These are phyloP conservation scores for Mycena chlorophos DNA, from an alignment of 768 basidiomycete genomes.

Conservation along the genomic window DNA sequence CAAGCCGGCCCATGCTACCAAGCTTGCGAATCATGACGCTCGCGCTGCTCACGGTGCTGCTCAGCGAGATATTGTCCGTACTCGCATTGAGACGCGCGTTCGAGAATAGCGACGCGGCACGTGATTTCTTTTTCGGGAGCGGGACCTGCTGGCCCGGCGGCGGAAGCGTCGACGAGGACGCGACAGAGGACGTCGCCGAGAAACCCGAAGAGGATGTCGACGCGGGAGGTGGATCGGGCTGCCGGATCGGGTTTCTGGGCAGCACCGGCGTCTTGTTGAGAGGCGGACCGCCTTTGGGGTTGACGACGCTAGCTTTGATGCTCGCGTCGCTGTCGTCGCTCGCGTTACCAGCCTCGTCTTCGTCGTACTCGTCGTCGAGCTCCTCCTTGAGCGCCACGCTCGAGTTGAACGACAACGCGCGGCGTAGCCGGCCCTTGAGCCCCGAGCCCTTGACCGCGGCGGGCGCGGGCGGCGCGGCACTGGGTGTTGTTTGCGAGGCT, in stretches of 20 bases:
- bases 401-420: conserved; percentile 70
- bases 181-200: conserved; percentile 3
- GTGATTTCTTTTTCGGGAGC: conserved; percentile 64
- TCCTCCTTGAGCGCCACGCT: conserved; percentile 57
- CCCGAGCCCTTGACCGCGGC: conserved; percentile 53
- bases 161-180: conserved; percentile 1
- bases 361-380: conserved; percentile 40
- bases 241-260: conserved; percentile 30
- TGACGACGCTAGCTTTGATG: conserved; percentile 37
- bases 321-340: conserved; percentile 15
- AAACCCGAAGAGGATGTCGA: not conserved
- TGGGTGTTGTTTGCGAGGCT: not conserved
- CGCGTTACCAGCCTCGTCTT: not conserved
- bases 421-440: conserved; percentile 74
- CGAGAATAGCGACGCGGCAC: conserved; percentile 70
- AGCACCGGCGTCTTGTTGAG: conserved; percentile 33
- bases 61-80: conserved; percentile 94
- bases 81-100: conserved; percentile 85
- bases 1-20: conserved; percentile 85
- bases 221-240: conserved; percentile 24
- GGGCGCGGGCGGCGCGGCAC: conserved; percentile 17
- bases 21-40: conserved; percentile 97
- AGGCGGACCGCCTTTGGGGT: conserved; percentile 22
- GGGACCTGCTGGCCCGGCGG: conserved; percentile 6
- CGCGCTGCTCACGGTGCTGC: conserved; percentile 91